Evolutionary conservation across 345 rosid genomes (phyloP).

Genomic region (Melaleuca quinquenervia): DNA sequence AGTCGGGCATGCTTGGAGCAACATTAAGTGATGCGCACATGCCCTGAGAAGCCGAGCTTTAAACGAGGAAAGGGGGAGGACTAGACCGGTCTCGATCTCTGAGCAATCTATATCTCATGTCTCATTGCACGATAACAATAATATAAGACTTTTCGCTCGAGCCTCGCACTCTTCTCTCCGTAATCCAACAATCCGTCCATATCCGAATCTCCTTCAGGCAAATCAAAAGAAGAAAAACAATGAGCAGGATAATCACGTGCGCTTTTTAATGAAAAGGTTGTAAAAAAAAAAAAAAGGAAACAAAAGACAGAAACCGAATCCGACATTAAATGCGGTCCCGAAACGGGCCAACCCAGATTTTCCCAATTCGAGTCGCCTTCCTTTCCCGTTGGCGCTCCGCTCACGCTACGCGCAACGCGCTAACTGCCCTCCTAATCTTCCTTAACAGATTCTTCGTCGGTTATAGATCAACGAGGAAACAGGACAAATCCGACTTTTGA

Average conservation of each 20-base stretch:
- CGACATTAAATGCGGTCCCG: background rate
- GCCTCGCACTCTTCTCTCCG: no score
- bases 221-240: background rate
- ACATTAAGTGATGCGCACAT: fast-evolving
- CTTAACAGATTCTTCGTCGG: background rate
- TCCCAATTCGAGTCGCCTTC: background rate
- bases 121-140: background rate
- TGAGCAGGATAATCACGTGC: background rate
- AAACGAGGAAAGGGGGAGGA: background rate
- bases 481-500: background rate
- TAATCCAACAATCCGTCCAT: background rate
- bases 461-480: background rate
- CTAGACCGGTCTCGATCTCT: background rate
- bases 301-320: background rate
- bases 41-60: no score
- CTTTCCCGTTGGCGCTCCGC: background rate
- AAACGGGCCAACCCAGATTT: background rate
- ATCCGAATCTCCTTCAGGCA: background rate
- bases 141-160: background rate
- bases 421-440: background rate
- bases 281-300: background rate
- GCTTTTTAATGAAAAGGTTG: no score
- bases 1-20: background rate
- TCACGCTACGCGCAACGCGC: background rate
- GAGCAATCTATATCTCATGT: background rate